Evolutionary conservation across 441 rosid genomes (phyloP).

Genomic region (Gossypium schwendimanii): DNA sequence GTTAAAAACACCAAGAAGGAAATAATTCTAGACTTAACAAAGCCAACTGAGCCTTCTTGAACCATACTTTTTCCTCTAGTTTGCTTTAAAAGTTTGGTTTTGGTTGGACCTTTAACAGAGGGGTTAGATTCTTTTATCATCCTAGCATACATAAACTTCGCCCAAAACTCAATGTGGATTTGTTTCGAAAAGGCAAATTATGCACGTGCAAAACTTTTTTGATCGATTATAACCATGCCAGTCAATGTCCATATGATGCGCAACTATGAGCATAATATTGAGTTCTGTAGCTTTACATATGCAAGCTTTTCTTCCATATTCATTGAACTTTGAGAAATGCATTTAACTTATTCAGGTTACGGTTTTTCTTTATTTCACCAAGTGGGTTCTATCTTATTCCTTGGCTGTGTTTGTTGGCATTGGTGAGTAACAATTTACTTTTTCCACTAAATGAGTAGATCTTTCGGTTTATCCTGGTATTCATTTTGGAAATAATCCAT

Average conservation of each 20-base stretch:
- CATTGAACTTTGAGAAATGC: background rate
- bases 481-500: background rate
- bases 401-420: constrained; percentile 34
- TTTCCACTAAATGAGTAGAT: background rate
- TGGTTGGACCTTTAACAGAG: background rate
- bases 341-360: constrained; percentile 35
- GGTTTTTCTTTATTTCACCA: constrained; percentile 37
- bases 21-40: background rate
- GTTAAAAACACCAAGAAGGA: background rate
- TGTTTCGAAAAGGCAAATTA: background rate
- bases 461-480: background rate
- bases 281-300: constrained; percentile 9
- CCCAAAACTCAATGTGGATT: background rate
- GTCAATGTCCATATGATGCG: background rate
- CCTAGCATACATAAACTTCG: background rate
- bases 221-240: background rate
- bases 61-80: background rate
- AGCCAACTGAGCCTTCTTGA: background rate
- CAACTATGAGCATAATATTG: background rate
- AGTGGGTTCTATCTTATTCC: constrained; percentile 32
- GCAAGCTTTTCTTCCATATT: background rate
- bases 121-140: background rate
- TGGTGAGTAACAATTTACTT: constrained; percentile 36
- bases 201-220: background rate
- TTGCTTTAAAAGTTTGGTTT: background rate